These are phyloP conservation scores for Canavalia gladiata DNA, from an alignment of 306 rosid genomes.

Conservation along the genomic window DNA sequence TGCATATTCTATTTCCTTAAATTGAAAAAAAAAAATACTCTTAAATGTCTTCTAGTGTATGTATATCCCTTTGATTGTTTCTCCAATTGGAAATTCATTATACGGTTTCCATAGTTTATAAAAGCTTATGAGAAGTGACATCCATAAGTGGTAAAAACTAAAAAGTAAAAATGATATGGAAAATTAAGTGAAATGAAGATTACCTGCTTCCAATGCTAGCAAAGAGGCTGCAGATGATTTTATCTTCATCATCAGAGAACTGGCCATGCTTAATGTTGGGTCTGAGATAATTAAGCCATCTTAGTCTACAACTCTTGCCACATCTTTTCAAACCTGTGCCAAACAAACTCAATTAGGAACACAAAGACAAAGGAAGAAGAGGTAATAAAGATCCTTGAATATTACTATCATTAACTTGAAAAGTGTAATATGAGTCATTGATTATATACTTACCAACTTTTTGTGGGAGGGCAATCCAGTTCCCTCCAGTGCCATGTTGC, in stretches of 20 bases:
- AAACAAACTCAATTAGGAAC: conserved; percentile 33
- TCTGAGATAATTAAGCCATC: conserved; percentile 97
- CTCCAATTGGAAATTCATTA: conserved; percentile 22
- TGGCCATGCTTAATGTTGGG: conserved; percentile 94
- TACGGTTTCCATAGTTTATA: neutral
- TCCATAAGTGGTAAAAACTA: neutral
- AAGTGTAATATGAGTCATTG: conserved; percentile 5
- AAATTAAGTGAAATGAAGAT: neutral
- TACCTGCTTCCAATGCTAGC: conserved; percentile 97
- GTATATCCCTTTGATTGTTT: neutral
- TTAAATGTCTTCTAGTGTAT: neutral
- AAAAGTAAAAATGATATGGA: neutral
- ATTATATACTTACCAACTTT: conserved; percentile 66
- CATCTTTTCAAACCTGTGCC: conserved; percentile 83
- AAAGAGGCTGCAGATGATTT: conserved; percentile 79
- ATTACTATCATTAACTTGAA: neutral
- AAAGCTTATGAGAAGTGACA: neutral
- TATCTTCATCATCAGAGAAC: conserved; percentile 88
- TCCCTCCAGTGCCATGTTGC: conserved; percentile 85
- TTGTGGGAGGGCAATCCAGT: conserved; percentile 93
- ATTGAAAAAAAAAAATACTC: neutral
- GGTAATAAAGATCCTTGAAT: neutral
- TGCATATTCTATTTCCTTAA: conserved; percentile 4
- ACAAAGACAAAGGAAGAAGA: conserved; percentile 6
- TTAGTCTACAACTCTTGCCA: conserved; percentile 93